Evolutionary conservation across 345 rosid species (phyloP), one percentile per base, ranked within the genome.

Genomic region (Reutealis trisperma): DNA sequence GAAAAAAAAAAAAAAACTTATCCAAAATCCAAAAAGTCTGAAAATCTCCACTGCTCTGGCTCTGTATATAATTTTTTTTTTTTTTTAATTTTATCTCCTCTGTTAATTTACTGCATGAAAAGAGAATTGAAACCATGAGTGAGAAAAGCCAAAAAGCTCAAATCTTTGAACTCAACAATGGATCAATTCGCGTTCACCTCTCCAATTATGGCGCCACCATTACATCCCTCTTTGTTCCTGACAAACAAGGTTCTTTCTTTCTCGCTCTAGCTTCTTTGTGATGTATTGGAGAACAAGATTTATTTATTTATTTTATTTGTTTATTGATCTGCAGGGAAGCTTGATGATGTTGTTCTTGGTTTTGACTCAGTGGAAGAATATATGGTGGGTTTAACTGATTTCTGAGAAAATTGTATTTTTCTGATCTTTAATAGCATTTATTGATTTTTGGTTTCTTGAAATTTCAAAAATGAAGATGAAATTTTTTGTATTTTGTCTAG

Each of bases 281-380:
- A 60, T 70, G 63, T 34, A 22, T 11, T 57, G 32, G 52, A 52
- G 8, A 19, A 41, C 21, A 15, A n/a, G 21, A 21, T 47, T 49
- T 25, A 61, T 19, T 19, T 3, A 27, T 58, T 8, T 18, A 14
- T 54, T 18, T 54, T 0, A 18, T 18, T 16, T 18, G n/a, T 67
- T 49, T 32, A 12, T 68, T n/a, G 42, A 19, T 68, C 55, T 81
- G 25, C 73, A 94, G 96, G 98, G 34, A 81, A 88, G 75, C 71
- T 84, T 78, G 89, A 87, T 70, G 98, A 94, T 79, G 91, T 91
- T 1, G 93, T 91, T 74, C 92, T 92, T 72, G 97, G 97, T 63
- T 94, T 94, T 63, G 98, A 94, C 80, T 80, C 97, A 5, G 75
- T 91, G 14, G 97, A 92, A 51, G 94, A 90, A 0, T 92, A 94